phyloP scores from a whole-genome alignment of 2,329 filamentous ascomycete species.

The Aureobasidium sp. region DNA sequence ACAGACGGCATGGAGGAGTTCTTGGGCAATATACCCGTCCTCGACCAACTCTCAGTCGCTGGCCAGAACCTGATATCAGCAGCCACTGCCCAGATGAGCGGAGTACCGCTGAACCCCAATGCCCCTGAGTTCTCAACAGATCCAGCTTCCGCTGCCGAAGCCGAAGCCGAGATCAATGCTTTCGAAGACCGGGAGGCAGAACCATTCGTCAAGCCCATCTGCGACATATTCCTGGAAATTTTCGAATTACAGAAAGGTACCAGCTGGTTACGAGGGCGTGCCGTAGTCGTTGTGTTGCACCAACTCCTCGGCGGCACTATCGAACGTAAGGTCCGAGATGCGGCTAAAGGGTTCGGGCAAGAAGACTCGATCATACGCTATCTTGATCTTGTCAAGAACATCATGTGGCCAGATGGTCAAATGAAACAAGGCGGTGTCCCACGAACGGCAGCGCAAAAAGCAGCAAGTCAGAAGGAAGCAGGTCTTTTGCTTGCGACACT shows the following conservation, averaged over 20 bases:
- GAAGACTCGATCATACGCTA: conserved; percentile 75
- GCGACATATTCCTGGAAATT: conserved; percentile 90
- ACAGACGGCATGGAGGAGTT: conserved; percentile 98
- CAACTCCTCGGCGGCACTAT: conserved; percentile 94
- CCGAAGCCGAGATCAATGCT: conserved; percentile 85
- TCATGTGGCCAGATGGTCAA: conserved; percentile 70
- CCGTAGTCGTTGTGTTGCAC: conserved; percentile 92
- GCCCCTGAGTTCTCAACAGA: conserved; percentile 23
- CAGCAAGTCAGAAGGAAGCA: conserved; percentile 75
- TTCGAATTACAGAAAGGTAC: conserved; percentile 93
- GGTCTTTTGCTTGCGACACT: conserved; percentile 82
- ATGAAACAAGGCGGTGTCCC: conserved; percentile 42
- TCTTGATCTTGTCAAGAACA: conserved; percentile 62
- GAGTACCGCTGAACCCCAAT: conserved; percentile 33
- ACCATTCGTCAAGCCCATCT: conserved; percentile 97
- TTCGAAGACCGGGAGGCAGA: conserved; percentile 86
- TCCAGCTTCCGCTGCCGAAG: conserved; percentile 54
- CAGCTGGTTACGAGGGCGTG: conserved; percentile 92
- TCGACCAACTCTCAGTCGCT: conserved; percentile 87
- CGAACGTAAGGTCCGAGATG: conserved; percentile 88
- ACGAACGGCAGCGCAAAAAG: conserved; percentile 64
- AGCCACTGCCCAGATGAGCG: conserved; percentile 47
- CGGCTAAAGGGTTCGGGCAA: conserved; percentile 61
- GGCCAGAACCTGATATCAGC: conserved; percentile 85
- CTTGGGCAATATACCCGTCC: conserved; percentile 85